phyloP scores from a whole-genome alignment of 257 asterid species.

The Catharanthus roseus region DNA sequence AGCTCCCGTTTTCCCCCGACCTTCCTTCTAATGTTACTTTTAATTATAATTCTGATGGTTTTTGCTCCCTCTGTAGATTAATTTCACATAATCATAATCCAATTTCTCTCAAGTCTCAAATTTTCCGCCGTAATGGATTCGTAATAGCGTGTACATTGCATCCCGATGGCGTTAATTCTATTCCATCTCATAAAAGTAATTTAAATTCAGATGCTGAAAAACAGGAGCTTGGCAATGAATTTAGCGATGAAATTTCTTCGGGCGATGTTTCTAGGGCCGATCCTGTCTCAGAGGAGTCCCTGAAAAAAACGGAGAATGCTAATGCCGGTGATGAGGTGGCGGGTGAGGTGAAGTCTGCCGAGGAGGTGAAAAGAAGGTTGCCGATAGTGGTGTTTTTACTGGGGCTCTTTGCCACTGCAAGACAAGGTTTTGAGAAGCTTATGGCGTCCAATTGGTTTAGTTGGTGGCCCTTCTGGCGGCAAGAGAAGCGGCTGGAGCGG shows the following conservation, averaged over 20 bases:
- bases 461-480: conserved; percentile 87
- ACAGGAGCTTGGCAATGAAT: conserved; percentile 19
- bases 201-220: conserved; percentile 22
- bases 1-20: conserved; percentile 11
- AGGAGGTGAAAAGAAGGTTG: conserved; percentile 37
- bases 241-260: conserved; percentile 19
- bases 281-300: background rate
- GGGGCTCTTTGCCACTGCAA: conserved; percentile 53
- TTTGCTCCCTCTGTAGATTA: background rate
- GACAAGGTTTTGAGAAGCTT: conserved; percentile 46
- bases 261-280: conserved; percentile 16
- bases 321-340: conserved; percentile 11
- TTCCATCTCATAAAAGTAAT: conserved; percentile 14
- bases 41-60: conserved; percentile 7
- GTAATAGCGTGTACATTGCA: conserved; percentile 44
- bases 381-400: conserved; percentile 57
- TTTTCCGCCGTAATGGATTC: conserved; percentile 40
- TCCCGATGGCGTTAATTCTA: conserved; percentile 36
- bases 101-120: conserved; percentile 27
- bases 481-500: conserved; percentile 69
- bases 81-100: conserved; percentile 3
- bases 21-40: conserved; percentile 19
- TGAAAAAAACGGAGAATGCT: background rate
- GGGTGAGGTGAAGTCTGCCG: conserved; percentile 24
- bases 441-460: conserved; percentile 54